Base-by-base conservation (phyloP, 495 filamentous ascomycete genomes). In the Chaetomidium leptoderma region DNA sequence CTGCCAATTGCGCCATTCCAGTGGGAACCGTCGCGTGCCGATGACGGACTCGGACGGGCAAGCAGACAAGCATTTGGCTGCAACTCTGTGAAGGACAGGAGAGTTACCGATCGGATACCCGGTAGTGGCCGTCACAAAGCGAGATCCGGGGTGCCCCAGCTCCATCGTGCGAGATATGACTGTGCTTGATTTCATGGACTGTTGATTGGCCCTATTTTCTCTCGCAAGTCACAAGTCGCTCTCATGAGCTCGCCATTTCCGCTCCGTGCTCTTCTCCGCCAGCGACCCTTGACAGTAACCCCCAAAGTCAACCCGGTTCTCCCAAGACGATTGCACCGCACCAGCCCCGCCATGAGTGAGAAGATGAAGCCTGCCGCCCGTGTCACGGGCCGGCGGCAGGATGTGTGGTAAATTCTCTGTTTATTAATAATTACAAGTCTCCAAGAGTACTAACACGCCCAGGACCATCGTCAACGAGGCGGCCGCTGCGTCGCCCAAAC, bases 391-490 rank as follows among this genome's bases (percentile, higher is more conserved):
- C 85, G 88, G 71, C 82, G 82, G 64, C 90, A 96, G 67, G 92
- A 98, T 88, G 92, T 98, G 44, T 98, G 92, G 92, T 95, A 73
- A 65, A 72, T 68, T 33, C 33, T 44, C 27, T 17, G 29, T 14
- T 21, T 17, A 24, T 26, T 33, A 8, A 42, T 16, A 17, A 29
- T 19, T 3, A 36, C n/a, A 4, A 39, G 11, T 5, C n/a, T 23
- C 14, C 39, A 37, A 29, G 3, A 30, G 16, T 8, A 53, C 36
- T 60, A 54, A 54, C 33, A 33, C 6, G 19, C 21, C 11, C 58
- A 95, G 90, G 90, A 86, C 88, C 37, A 95, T 96, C 71, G 84
- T 98, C 77, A 98, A 98, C 64, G 93, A 97, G 78, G 93, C 89
- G 0, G 82, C 82, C 0, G 78, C 79, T 1, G 87, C 88, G 7